Evolutionary conservation across 345 rosid species (phyloP).

Genomic region (Salix koriyanagi): DNA sequence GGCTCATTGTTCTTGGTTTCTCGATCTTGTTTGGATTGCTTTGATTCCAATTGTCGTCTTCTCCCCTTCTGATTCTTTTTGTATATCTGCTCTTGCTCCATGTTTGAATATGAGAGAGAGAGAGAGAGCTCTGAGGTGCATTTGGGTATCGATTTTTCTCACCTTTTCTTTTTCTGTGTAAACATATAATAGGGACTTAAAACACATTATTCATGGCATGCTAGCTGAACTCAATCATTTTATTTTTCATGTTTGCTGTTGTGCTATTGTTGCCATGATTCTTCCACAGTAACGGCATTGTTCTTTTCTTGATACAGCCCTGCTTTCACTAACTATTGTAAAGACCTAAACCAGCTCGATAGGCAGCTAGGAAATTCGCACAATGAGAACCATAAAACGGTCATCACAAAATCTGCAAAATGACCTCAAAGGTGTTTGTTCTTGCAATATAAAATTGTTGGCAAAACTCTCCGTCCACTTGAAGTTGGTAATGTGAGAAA

Average conservation of each 20-base stretch:
- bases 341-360: neutral
- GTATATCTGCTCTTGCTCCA: no score
- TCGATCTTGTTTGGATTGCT: constrained; percentile 18
- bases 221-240: neutral
- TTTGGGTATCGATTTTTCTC: neutral
- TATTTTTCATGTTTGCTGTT: neutral
- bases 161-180: neutral
- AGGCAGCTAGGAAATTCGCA: neutral
- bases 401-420: neutral
- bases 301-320: neutral
- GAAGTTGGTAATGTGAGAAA: neutral
- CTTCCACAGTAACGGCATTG: neutral
- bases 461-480: neutral
- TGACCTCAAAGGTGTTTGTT: neutral
- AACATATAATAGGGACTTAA: neutral
- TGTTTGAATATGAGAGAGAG: no score
- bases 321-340: neutral
- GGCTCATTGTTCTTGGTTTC: constrained; percentile 24
- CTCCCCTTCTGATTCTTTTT: no score
- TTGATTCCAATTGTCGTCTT: neutral
- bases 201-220: neutral
- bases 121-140: neutral
- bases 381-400: neutral
- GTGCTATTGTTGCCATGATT: neutral
- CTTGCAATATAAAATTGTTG: neutral